phyloP scores from a whole-genome alignment of 2,329 filamentous ascomycete genomes.

The Paracoccidioides brasiliensis region DNA sequence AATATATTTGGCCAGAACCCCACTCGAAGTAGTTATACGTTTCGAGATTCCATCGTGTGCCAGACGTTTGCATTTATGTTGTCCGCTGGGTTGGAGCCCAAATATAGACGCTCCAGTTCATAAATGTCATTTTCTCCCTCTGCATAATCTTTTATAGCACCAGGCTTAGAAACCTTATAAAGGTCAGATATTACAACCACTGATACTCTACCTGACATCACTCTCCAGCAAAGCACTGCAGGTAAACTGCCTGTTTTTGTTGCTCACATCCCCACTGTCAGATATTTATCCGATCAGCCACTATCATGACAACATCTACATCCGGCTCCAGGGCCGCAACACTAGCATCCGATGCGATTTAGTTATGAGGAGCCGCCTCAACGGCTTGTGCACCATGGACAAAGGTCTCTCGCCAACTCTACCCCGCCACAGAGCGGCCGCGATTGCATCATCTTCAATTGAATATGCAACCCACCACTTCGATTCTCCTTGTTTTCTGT shows the following conservation, averaged over 20 bases:
- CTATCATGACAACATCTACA: slow-evolving; percentile 49
- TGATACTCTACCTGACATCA: slow-evolving; percentile 38
- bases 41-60: slow-evolving; percentile 17
- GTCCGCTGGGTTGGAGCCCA: background rate
- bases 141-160: slow-evolving; percentile 31
- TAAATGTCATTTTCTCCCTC: slow-evolving; percentile 39
- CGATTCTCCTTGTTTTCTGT: background rate
- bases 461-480: background rate
- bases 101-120: slow-evolving; percentile 32
- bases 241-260: slow-evolving; percentile 53
- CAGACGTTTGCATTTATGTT: background rate
- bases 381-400: slow-evolving; percentile 16
- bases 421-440: slow-evolving; percentile 54
- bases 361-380: slow-evolving; percentile 25
- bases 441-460: slow-evolving; percentile 52
- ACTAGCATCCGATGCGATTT: slow-evolving; percentile 48
- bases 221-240: slow-evolving; percentile 42
- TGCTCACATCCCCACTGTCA: slow-evolving; percentile 45
- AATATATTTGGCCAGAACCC: slow-evolving; percentile 35
- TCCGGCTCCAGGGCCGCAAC: slow-evolving; percentile 39
- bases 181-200: slow-evolving; percentile 43
- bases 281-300: slow-evolving; percentile 48
- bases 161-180: slow-evolving; percentile 47
- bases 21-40: slow-evolving; percentile 47
- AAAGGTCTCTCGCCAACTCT: slow-evolving; percentile 38